Base-by-base conservation (phyloP, 1,139 yeast genomes). In the Blastobotrys ciferrii region DNA sequence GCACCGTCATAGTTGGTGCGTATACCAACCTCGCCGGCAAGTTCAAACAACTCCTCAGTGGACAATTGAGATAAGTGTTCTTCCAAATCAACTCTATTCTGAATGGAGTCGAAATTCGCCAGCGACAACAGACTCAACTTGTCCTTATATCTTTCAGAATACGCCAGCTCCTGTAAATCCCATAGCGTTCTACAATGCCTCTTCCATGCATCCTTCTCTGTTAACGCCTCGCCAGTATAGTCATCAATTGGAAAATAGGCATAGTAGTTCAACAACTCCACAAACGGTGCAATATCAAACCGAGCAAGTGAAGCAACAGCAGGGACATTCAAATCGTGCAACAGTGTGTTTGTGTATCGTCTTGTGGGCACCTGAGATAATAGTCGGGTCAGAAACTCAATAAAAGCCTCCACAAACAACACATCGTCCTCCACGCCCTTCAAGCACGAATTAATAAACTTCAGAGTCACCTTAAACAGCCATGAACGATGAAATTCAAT, bases 331-430 rank as follows among this genome's bases (percentile, higher is more conserved):
- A 56, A 18, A 20, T 66, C 66, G 35, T 65, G 63, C 35, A 76
- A 31, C 4, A 76, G 39, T 0, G 70, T 54, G 49, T 66, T 68
- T 2, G 69, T 49, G 50, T 64, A 73, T 41, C 69, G 56, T 49
- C 81, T 62, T 0, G 79, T 69, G 0, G 78, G 75, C 12, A 71
- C 56, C 50, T 72, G 76, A 1, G 77, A 69, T 5, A 75, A 47
- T 1, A 72, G 52, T 11, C 58, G 48, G n/a, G 64, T 54, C 15
- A 74, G 44, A 17, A 74, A 51, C 18, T 58, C 48, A 12, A 72
- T 25, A 1, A 64, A 49, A 13, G 57, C 43, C 3, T 52, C 48
- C 52, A 4, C 35, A 15, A 11, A 51, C 20, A 39, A 20, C 32
- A 18, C 12, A 5, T 25, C 46, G 11, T 17, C 12, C 25, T 32